phyloP scores from a whole-genome alignment of 305 asterid species.

The Solanum hybrid region DNA sequence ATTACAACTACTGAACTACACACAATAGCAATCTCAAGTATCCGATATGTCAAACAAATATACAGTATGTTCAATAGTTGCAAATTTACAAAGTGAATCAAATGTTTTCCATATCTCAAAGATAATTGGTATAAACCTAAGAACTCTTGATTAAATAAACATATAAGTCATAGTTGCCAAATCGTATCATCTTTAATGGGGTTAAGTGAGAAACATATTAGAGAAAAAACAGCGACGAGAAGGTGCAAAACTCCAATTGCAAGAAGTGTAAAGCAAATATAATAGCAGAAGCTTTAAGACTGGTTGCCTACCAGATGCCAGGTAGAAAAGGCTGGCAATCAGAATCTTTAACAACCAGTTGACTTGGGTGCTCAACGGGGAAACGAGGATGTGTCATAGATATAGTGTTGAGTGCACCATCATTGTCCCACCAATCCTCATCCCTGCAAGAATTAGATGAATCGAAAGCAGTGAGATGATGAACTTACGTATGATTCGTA shows the following conservation, averaged over 20 bases:
- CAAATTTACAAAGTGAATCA: neutral
- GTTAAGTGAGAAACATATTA: neutral
- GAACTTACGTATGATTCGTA: neutral
- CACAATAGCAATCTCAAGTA: neutral
- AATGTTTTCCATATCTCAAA: neutral
- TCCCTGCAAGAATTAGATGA: slow-evolving; percentile 39
- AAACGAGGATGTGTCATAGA: slow-evolving; percentile 97
- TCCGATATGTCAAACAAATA: neutral
- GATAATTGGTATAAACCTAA: neutral
- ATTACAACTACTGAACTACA: neutral
- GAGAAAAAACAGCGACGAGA: neutral
- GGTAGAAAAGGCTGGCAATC: slow-evolving; percentile 85
- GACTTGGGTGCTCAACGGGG: slow-evolving; percentile 73
- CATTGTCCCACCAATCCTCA: slow-evolving; percentile 99
- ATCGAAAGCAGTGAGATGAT: neutral
- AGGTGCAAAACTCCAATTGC: neutral
- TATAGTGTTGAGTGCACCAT: slow-evolving; percentile 92
- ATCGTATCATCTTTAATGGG: neutral
- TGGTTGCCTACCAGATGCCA: slow-evolving; percentile 73
- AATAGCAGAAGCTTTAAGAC: neutral
- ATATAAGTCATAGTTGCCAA: neutral
- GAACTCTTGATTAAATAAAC: neutral
- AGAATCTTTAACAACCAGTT: slow-evolving; percentile 54
- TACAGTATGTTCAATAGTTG: neutral
- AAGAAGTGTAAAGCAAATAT: neutral